Base-by-base conservation (phyloP, 768 basidiomycete genomes). In the Rhodotorula babjevae region DNA sequence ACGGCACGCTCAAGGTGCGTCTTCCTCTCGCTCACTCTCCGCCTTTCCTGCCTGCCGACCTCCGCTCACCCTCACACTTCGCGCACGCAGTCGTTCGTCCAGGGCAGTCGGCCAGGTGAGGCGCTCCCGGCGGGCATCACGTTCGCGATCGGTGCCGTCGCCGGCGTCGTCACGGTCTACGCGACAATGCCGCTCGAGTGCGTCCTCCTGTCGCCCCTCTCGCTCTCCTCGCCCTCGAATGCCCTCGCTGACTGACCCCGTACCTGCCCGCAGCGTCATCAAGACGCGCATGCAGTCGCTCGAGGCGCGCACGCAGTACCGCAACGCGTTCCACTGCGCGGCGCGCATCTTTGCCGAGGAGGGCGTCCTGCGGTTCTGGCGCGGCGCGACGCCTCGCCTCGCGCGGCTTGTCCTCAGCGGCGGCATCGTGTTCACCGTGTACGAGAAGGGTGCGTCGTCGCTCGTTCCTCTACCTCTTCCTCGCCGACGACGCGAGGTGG, bases 211-310 rank as follows among this genome's bases (percentile, higher is more conserved):
- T 25, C 14, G 21, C 10, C 56, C 19, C 25, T 58, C 47, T 23
- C 36, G 14, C 44, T 15, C 44, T 46, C 42, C 42, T 14, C 42
- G 14, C 42, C 42, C 18, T 18, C 44, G 14, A 12, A 57, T n/a
- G n/a, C 21, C 16, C 36, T 36, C 33, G 27, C 31, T 62, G 3
- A 36, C 18, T 27, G 36, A 40, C 40, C 31, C 14, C 44, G 50
- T 21, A 0, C 8, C 47, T 40, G 23, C 36, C 23, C 58, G 23
- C 75, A 95, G 93, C 79, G 93, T 97, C 44, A 87, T 98, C 82
- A 99, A 98, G 83, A 98, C 96, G 19, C 87, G 95, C 36, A 99
- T 98, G 96, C 96, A 99, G 81, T 89, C 92, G 11, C 84, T 99
- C 18, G 86, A 87, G 67, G 96, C 95, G 1, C 84, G 86, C 18